phyloP scores from a whole-genome alignment of 2,329 filamentous ascomycete species.

The Beauveria medogensis region DNA sequence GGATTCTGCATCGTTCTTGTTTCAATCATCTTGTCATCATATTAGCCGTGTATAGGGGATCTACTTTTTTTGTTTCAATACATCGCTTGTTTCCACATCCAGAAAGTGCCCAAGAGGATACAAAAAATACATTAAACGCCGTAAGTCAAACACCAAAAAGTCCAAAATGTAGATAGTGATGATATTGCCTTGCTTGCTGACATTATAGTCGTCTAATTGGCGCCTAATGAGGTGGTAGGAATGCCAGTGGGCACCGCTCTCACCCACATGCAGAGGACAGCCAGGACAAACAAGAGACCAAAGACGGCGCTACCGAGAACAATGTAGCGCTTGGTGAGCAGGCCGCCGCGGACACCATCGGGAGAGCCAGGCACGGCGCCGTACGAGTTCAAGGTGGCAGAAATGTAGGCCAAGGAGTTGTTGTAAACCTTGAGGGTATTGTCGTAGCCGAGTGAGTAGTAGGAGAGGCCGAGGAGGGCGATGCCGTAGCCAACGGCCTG shows the following conservation, averaged over 20 bases:
- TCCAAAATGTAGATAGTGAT: not conserved
- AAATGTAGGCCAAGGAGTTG: conserved; percentile 18
- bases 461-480: conserved; percentile 45
- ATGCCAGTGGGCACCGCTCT: conserved; percentile 1
- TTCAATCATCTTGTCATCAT: not conserved
- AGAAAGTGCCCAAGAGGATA: not conserved
- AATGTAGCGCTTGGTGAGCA: conserved; percentile 14
- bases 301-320: conserved; percentile 19
- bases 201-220: not conserved
- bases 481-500: conserved; percentile 74
- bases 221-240: not conserved
- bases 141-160: not conserved
- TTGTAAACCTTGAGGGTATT: conserved; percentile 21
- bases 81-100: conserved; percentile 9
- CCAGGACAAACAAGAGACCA: conserved; percentile 19
- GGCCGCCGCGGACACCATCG: conserved; percentile 13
- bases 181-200: not conserved
- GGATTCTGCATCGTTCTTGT: not conserved
- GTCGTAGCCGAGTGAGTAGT: conserved; percentile 39
- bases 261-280: conserved; percentile 10
- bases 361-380: conserved; percentile 12
- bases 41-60: not conserved
- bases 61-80: conserved; percentile 1
- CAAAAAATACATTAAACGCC: not conserved
- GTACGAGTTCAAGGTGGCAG: conserved; percentile 16